Percentiles rank a stretch among this genome's conserved stretches.
These are phyloP conservation scores for Glarea lozoyensis DNA, from an alignment of 495 filamentous ascomycete genomes.

Conservation along the genomic window DNA sequence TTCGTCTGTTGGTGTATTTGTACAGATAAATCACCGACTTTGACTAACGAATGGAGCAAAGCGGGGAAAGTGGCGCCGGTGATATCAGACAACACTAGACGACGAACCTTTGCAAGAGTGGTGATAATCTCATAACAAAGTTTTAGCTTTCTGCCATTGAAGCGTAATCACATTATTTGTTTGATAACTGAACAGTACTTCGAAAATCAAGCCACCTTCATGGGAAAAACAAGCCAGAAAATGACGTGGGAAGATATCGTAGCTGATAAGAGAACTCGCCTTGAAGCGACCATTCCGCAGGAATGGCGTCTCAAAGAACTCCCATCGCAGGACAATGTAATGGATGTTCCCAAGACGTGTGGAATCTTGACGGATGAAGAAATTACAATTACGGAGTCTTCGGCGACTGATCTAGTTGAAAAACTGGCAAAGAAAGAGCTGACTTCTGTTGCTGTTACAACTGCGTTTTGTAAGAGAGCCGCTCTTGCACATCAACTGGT, in stretches of 20 bases:
- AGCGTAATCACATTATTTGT: too few relatives aligned
- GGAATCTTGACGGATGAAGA: slow-evolving; percentile 44
- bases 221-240: too few relatives aligned
- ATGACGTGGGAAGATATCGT: slow-evolving; percentile 14
- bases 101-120: too few relatives aligned
- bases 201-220: too few relatives aligned
- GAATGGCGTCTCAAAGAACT: slow-evolving; percentile 16
- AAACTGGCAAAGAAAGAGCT: slow-evolving; percentile 23
- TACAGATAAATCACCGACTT: too few relatives aligned
- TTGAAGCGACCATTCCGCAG: slow-evolving; percentile 14
- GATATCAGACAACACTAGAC: too few relatives aligned
- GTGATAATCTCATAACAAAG: too few relatives aligned
- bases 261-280: slow-evolving; percentile 13
- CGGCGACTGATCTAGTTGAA: slow-evolving; percentile 13
- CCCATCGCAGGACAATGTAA: slow-evolving; percentile 18
- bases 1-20: too few relatives aligned
- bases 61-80: too few relatives aligned
- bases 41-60: too few relatives aligned
- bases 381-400: slow-evolving; percentile 50
- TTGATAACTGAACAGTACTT: too few relatives aligned
- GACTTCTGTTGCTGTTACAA: slow-evolving; percentile 35
- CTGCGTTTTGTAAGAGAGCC: slow-evolving; percentile 39
- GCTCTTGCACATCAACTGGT: slow-evolving; percentile 53
- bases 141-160: too few relatives aligned
- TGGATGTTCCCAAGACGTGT: slow-evolving; percentile 37